Percentiles rank a stretch among this genome's conserved stretches.
Evolutionary conservation across 2,329 filamentous ascomycete genomes (phyloP).

Genomic region (Ophiosphaerella herpotricha): DNA sequence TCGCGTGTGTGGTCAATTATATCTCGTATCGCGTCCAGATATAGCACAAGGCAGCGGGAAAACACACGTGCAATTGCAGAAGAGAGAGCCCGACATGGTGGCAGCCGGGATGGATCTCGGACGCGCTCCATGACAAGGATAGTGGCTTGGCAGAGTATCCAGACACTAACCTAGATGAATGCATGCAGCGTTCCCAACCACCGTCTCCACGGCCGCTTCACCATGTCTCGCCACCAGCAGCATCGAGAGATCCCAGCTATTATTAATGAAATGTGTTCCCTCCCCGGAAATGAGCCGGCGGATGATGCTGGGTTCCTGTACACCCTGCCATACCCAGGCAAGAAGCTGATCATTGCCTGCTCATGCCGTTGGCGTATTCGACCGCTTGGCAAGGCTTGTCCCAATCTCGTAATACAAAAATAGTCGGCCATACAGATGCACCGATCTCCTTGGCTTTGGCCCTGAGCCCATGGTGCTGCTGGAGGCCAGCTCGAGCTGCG

Average conservation of each 20-base stretch:
- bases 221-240: too few species aligned
- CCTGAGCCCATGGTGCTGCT: too few species aligned
- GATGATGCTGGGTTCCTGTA: constrained; percentile 14
- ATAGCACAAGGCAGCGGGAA: constrained; percentile 24
- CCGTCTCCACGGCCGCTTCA: constrained; percentile 5
- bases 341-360: constrained; percentile 17
- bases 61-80: constrained; percentile 22
- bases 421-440: constrained; percentile 26
- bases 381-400: constrained; percentile 37
- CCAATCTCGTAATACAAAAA: constrained; percentile 29
- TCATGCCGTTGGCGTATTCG: constrained; percentile 17
- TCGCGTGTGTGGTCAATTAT: constrained; percentile 13
- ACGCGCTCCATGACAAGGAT: constrained; percentile 11
- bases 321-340: constrained; percentile 13
- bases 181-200: constrained; percentile 6
- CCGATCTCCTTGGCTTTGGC: constrained; percentile 9
- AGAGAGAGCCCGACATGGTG: constrained; percentile 8
- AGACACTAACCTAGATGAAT: constrained; percentile 1
- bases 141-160: constrained; percentile 19
- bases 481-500: too few species aligned
- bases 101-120: constrained; percentile 20
- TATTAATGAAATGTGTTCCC: constrained; percentile 17
- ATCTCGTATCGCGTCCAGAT: constrained; percentile 30
- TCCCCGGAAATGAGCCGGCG: constrained; percentile 11
- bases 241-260: neutral